Conservation (phyloP, 306 rosid genomes). For the Malus asiatica region DNA sequence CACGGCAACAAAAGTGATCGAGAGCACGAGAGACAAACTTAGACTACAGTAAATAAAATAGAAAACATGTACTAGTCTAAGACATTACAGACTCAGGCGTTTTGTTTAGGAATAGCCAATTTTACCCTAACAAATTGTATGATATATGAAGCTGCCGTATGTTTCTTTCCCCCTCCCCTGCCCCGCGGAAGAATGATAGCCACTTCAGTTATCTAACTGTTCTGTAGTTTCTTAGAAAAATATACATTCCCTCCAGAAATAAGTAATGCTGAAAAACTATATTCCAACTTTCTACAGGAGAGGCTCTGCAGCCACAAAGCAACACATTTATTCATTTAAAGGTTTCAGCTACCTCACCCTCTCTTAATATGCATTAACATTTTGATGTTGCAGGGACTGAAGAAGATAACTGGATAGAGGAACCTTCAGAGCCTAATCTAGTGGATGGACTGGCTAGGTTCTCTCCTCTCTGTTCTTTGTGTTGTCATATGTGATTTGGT, state of each 20-base stretch:
- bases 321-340: slow-evolving; percentile 20
- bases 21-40: no score
- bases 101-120: no score
- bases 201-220: not conserved
- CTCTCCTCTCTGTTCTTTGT: slow-evolving; percentile 13
- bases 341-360: slow-evolving; percentile 29
- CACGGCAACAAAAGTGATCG: no score
- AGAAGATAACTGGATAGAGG: slow-evolving; percentile 46
- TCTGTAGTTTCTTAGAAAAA: slow-evolving; percentile 43
- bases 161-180: not conserved
- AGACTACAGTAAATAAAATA: no score
- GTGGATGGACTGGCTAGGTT: slow-evolving; percentile 75
- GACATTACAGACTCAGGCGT: no score
- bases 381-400: slow-evolving; percentile 34
- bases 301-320: slow-evolving; percentile 38
- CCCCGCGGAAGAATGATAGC: not conserved
- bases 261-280: slow-evolving; percentile 24
- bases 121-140: not conserved
- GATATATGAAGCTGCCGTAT: not conserved
- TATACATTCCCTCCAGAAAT: slow-evolving; percentile 10
- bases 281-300: slow-evolving; percentile 38
- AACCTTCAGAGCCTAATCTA: slow-evolving; percentile 41
- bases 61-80: no score
- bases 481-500: not conserved
- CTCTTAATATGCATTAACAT: slow-evolving; percentile 9